These are phyloP conservation scores for Aspergillus sparsus DNA, from an alignment of 495 filamentous ascomycete genomes.

Conservation along the genomic window DNA sequence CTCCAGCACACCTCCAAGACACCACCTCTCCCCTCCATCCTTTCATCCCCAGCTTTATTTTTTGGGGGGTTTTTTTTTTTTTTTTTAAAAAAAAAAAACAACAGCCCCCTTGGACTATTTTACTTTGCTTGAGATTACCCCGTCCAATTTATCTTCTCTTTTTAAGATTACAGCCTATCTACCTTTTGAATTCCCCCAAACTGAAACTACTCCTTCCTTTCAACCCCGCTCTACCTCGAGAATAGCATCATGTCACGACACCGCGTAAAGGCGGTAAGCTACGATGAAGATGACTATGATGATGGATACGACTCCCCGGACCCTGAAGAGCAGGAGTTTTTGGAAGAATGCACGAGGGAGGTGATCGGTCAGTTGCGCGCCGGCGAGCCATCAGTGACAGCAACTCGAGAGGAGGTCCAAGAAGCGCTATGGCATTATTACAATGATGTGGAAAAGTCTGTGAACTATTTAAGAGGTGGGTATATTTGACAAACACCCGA, in stretches of 20 bases:
- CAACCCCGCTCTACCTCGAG: constrained; percentile 15
- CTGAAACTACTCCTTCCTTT: constrained; percentile 11
- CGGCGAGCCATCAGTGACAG: constrained; percentile 43
- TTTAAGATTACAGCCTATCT: too few relatives aligned
- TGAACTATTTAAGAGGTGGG: constrained; percentile 72
- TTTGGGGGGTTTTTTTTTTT: too few relatives aligned
- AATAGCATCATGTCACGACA: constrained; percentile 45
- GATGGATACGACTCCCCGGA: constrained; percentile 48
- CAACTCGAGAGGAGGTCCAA: constrained; percentile 65
- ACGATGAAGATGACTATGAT: constrained; percentile 47
- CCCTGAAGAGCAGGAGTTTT: constrained; percentile 46
- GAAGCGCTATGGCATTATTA: constrained; percentile 96
- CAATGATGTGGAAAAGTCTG: constrained; percentile 84
- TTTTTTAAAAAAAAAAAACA: too few relatives aligned
- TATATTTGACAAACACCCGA: neutral
- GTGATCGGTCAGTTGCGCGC: constrained; percentile 42
- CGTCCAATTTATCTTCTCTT: too few relatives aligned
- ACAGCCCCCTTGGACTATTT: too few relatives aligned
- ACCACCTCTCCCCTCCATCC: neutral
- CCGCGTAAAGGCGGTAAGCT: constrained; percentile 48
- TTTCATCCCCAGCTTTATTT: too few relatives aligned
- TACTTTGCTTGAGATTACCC: too few relatives aligned
- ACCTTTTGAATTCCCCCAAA: constrained; percentile 2
- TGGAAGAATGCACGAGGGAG: constrained; percentile 41
- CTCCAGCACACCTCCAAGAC: constrained; percentile 11